Evolutionary conservation across 2,329 filamentous ascomycete genomes (phyloP), one percentile per base, ranked within the genome.

Genomic region (Calcarisporium arbuscula): DNA sequence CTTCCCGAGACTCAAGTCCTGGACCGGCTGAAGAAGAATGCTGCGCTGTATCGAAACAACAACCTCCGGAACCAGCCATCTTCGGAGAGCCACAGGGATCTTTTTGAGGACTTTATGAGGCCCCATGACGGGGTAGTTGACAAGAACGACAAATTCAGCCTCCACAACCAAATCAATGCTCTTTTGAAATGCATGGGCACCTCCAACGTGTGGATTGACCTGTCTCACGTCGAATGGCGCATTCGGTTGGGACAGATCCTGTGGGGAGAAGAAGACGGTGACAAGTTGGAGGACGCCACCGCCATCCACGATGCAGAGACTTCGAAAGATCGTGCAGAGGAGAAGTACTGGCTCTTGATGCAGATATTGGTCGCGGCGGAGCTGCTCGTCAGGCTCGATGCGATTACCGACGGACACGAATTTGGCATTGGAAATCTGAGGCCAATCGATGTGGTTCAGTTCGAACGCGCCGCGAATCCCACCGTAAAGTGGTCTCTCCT

Each of bases 221-320:
- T 87, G 44, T 82, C 80, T 15, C 69, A 79, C 20, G 77, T 86
- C 6, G 82, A 86, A 51, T 86, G 81, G 81, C 72, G 82, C 23
- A 81, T 87, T 38, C 69, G 80, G 10, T 64, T 87, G 2, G 82
- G 82, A 6, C 82, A 85, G 56, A 68, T 86, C 27, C 58, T 87
- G 3, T 87, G 82, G 81, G 78, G 72, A 12, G 60, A 65, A 12
- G 58, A 64, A 6, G 52, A 66, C 18, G 70, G 72, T 27, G 72
- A 74, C 43, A 64, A 68, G 30, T 45, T 70, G n/a, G 66, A 68
- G 28, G 74, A 76, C 38, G 66, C 67, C 16, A 63, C 68, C n/a
- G 63, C 65, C 9, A 65, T 71, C 30, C 63, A 65, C 31, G 68
- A 74, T 39, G 65, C 63, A 15, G 62, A 65, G 16, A 62, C 62